Conservation (phyloP, 1,139 yeast species). For the Scheffersomyces quercinus region DNA sequence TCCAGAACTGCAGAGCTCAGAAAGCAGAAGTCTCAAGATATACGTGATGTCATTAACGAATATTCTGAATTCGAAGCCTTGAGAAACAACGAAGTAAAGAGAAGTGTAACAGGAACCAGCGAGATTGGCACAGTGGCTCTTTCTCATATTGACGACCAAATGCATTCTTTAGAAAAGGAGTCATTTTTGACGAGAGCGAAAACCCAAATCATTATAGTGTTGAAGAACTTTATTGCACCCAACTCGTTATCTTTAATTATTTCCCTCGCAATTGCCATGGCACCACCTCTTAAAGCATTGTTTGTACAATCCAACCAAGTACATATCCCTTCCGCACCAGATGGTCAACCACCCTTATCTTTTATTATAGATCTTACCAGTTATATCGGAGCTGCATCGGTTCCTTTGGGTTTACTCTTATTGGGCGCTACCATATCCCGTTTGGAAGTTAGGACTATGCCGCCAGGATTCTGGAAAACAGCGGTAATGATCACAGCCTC, state of each 20-base stretch:
- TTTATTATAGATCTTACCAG: conserved; percentile 77
- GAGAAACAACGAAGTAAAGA: conserved; percentile 13
- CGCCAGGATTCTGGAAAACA: conserved; percentile 71
- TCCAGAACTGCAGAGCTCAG: conserved; percentile 40
- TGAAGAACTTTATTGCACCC: conserved; percentile 68
- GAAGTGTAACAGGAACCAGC: conserved; percentile 3
- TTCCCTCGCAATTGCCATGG: conserved; percentile 68
- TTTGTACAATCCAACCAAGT: conserved; percentile 48
- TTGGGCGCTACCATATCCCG: conserved; percentile 88
- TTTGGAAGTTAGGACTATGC: conserved; percentile 57
- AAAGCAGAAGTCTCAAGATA: conserved; percentile 49
- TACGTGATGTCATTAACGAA: conserved; percentile 59
- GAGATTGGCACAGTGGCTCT: not conserved
- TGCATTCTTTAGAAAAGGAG: not conserved
- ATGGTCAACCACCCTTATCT: conserved; percentile 76
- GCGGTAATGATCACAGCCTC: conserved; percentile 37
- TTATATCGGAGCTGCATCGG: conserved; percentile 85
- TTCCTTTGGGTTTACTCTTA: conserved; percentile 79
- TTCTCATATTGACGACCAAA: not conserved
- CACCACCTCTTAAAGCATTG: conserved; percentile 83
- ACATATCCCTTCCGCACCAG: conserved; percentile 69
- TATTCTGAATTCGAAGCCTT: conserved; percentile 51
- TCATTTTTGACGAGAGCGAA: not conserved
- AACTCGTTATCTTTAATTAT: conserved; percentile 65
- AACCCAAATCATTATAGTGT: conserved; percentile 12